These are phyloP conservation scores for Xanthoceras sorbifolium DNA, from an alignment of 345 rosid species.

Conservation along the genomic window DNA sequence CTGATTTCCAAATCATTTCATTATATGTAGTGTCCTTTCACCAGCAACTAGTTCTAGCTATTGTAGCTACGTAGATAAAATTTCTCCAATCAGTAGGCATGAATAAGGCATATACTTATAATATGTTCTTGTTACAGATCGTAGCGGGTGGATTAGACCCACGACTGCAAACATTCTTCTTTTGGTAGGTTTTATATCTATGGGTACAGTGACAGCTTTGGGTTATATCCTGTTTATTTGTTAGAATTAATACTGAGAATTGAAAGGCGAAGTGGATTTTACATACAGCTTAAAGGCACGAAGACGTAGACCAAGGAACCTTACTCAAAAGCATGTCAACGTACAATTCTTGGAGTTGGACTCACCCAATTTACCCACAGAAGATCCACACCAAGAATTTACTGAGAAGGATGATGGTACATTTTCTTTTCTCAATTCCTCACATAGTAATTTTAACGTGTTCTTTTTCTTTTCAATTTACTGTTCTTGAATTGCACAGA, in stretches of 20 bases:
- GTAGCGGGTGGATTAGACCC: constrained; percentile 52
- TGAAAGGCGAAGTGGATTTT: constrained; percentile 29
- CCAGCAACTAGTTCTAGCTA: not conserved
- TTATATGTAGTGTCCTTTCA: not conserved
- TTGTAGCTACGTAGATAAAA: not conserved
- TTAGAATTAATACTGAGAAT: constrained; percentile 18
- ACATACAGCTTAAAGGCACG: constrained; percentile 62
- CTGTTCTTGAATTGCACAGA: not conserved
- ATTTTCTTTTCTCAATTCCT: constrained; percentile 14
- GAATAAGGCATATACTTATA: constrained; percentile 15
- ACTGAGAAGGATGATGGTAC: constrained; percentile 54
- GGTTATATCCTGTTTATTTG: constrained; percentile 14
- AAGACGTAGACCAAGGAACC: constrained; percentile 45
- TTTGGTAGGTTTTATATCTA: constrained; percentile 55
- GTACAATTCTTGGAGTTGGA: constrained; percentile 66
- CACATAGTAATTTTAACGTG: not conserved
- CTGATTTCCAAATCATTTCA: not conserved
- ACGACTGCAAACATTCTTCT: constrained; percentile 55
- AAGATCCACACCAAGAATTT: constrained; percentile 35
- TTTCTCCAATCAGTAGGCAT: constrained; percentile 1
- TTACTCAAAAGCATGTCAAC: constrained; percentile 43
- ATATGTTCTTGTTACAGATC: constrained; percentile 50
- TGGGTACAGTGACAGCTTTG: constrained; percentile 17
- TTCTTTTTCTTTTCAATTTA: constrained; percentile 5
- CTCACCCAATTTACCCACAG: constrained; percentile 45